A percentile compares a stretch with the other conserved stretches of the same genome.
phyloP scores from a whole-genome alignment of 176 grass and related monocot species.

The Canna indica region DNA sequence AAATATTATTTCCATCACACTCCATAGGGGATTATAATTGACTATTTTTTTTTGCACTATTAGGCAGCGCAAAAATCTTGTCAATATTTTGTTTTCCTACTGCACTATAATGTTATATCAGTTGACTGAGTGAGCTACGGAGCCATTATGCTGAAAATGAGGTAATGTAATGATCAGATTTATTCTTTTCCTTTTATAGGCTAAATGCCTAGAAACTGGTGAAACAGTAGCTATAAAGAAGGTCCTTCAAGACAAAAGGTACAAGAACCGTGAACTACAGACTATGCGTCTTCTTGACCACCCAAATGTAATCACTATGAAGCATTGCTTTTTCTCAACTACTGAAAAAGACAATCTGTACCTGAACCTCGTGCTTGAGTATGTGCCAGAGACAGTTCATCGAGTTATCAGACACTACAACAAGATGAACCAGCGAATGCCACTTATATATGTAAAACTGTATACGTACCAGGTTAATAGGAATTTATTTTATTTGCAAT shows the following conservation, averaged over 20 bases:
- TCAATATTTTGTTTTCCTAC: neutral
- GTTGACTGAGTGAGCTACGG: neutral
- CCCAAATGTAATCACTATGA: slow-evolving; percentile 58
- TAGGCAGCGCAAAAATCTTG: neutral
- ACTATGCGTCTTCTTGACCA: slow-evolving; percentile 76
- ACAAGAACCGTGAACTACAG: slow-evolving; percentile 78
- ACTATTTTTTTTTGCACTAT: neutral
- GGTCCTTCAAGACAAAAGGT: slow-evolving; percentile 86
- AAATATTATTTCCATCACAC: slow-evolving; percentile 4
- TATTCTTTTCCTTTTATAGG: slow-evolving; percentile 28
- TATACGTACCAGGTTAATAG: slow-evolving; percentile 58
- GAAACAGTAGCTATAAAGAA: slow-evolving; percentile 84
- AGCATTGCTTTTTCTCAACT: slow-evolving; percentile 78
- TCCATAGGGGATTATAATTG: neutral
- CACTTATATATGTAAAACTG: slow-evolving; percentile 70
- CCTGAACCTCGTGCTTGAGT: slow-evolving; percentile 76
- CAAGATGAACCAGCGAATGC: slow-evolving; percentile 81
- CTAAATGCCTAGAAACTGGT: slow-evolving; percentile 66
- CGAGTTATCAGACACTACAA: slow-evolving; percentile 69
- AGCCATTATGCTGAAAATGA: neutral
- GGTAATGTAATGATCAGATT: neutral
- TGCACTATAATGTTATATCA: neutral
- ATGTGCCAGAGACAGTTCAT: slow-evolving; percentile 73
- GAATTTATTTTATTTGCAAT: neutral
- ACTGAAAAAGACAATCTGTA: slow-evolving; percentile 72